These are phyloP conservation scores for Sarcodon aspratus DNA, from an alignment of 768 basidiomycete species.

Conservation along the genomic window DNA sequence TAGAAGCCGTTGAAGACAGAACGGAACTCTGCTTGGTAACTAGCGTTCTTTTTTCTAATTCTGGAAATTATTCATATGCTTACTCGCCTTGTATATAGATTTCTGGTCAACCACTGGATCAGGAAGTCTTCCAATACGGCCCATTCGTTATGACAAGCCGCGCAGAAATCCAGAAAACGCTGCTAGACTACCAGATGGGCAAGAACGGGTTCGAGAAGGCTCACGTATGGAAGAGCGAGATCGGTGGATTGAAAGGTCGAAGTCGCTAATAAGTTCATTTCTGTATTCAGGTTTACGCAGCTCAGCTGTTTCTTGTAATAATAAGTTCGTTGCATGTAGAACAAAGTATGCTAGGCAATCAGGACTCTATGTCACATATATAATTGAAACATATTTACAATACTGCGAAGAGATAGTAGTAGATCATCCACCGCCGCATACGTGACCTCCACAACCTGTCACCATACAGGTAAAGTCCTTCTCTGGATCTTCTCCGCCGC, in stretches of 20 bases:
- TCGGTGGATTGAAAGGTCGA: constrained; percentile 28
- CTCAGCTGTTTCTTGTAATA: no score
- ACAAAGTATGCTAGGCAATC: no score
- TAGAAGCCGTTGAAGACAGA: constrained; percentile 45
- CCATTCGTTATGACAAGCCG: constrained; percentile 80
- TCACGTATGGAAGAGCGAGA: constrained; percentile 77
- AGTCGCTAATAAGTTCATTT: not conserved
- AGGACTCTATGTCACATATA: no score
- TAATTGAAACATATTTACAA: no score
- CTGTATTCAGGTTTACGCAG: no score
- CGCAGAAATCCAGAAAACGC: constrained; percentile 72
- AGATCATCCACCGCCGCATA: no score
- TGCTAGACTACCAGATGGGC: constrained; percentile 70
- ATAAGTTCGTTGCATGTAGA: no score
- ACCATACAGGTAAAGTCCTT: no score
- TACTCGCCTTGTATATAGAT: constrained; percentile 28
- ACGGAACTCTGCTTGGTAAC: constrained; percentile 70
- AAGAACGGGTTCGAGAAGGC: constrained; percentile 89
- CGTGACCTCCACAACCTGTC: no score
- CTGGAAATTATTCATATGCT: not conserved
- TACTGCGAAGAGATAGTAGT: no score
- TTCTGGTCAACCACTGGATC: constrained; percentile 83
- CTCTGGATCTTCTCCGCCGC: constrained; percentile 5
- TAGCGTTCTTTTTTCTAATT: not conserved
- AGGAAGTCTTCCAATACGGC: constrained; percentile 79